Evolutionary conservation across 2,329 filamentous ascomycete species (phyloP), one percentile per base, ranked within the genome.

Genomic region (Monosporascus sp.): DNA sequence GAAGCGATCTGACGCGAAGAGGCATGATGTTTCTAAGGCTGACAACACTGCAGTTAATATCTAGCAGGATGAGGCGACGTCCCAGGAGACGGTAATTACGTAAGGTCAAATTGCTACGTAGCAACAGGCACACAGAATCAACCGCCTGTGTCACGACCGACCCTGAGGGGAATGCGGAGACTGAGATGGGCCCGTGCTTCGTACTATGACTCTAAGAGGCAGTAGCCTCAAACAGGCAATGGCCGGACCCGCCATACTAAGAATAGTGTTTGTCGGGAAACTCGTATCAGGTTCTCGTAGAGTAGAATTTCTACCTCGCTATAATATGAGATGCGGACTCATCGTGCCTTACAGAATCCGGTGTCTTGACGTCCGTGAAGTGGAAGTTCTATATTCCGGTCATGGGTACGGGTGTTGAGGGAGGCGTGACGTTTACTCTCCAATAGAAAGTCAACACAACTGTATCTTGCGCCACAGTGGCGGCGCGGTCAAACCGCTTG

Each of bases 1-100:
- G 60, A 48, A 67, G 65, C 51, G 71, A 70, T 61, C 71, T 75
- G 60, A 75, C 71, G 60, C 73, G 73, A 53, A 75, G 60, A 7
- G 72, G 71, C 66, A 71, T 71, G 14, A 27, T 46, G 47, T 24
- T 47, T 41, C 25, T 47, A 51, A 31, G 15, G 37, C 6, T 22
- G 24, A 52, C 18, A 20, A 14, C 9, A 18, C 22, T 43, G 18
- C 5, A 14, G 22, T 14, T 24, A 20, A 14, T 24, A 43, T 43
- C 8, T 18, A 11, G 39, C 25, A 45, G 24, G 14, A 31, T 31
- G 25, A 50, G 43, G 47, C 41, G 20, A 47, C 25, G 39, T 52
- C 38, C 20, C 39, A 45, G 48, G 15, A 39, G 25, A 49, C 3
- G 45, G 18, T 43, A 18, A 37, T n/a, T 17, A 46, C 43, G 31